Conservation (phyloP, 2,329 filamentous ascomycete genomes). For the Cercospora zeina region DNA sequence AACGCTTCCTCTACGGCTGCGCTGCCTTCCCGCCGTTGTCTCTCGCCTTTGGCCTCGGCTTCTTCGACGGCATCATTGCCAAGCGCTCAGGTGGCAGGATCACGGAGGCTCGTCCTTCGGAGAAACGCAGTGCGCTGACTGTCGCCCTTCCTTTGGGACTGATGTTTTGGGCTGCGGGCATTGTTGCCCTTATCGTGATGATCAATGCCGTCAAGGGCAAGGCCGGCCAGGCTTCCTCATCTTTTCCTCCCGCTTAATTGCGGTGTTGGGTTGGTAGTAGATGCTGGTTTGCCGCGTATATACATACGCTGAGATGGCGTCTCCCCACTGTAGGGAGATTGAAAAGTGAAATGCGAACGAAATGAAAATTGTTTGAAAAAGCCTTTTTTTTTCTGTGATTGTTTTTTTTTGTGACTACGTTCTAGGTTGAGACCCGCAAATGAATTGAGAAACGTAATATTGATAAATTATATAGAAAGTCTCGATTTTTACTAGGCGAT, state of each 20-base stretch:
- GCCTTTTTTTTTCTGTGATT: not conserved
- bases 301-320: not conserved
- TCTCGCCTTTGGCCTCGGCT: slow-evolving; percentile 30
- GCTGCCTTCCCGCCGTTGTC: slow-evolving; percentile 29
- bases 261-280: not conserved
- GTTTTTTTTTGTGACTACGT: no score
- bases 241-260: not conserved
- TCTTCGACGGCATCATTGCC: slow-evolving; percentile 30
- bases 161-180: slow-evolving; percentile 16
- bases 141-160: slow-evolving; percentile 28
- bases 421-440: no score
- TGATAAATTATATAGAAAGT: no score
- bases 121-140: slow-evolving; percentile 31
- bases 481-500: no score
- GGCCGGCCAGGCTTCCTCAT: slow-evolving; percentile 3
- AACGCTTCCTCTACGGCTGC: slow-evolving; percentile 18
- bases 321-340: not conserved
- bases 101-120: slow-evolving; percentile 25
- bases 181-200: slow-evolving; percentile 15
- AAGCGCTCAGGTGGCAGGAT: slow-evolving; percentile 27
- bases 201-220: slow-evolving; percentile 10
- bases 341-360: not conserved
- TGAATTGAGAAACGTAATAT: no score
- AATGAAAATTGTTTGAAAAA: not conserved
- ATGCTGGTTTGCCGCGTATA: not conserved